Evolutionary conservation across 768 basidiomycete species (phyloP), one percentile per base, ranked within the genome.

Genomic region (Russula sp.): DNA sequence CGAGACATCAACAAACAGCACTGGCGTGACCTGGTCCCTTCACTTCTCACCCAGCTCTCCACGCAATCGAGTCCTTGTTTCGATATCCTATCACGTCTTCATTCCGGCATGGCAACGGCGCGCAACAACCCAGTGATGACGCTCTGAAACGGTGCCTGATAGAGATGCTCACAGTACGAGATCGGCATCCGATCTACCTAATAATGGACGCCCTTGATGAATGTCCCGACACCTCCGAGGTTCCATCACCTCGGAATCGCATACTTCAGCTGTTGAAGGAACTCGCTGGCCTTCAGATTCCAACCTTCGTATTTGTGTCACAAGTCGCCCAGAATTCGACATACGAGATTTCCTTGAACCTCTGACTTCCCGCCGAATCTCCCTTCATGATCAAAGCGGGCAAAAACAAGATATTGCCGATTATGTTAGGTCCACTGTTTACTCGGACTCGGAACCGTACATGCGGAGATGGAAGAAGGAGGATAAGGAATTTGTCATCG

Each of bases 1-100:
- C 30, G 44, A 13, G 24, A 62, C 28, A 24, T 18, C 2, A 6
- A 32, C 3, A 62, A 48, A 16, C 62, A 63, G 28, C 36, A 24
- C 5, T 28, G 44, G 28, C 20, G 13, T 24, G 38, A 57, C 30
- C 20, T 63, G 3, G 10, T 63, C n/a, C 32, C 38, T 13, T 63
- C 62, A 2, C 26, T 63, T 24, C 49, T 57, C 22, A 50, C 49
- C 24, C 62, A 63, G n/a, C 32, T 63, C 2, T 56, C 54, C 11
- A 7, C n/a, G 7, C 30, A 11, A 10, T 63, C 57, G 4, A 7
- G 7, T 7, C 3, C 46, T 6, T 28, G 48, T 42, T 53, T 24
- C 13, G 22, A 57, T 14, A 42, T 59, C 1, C 54, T 63, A 6
- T 44, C 36, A 30, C 34, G n/a, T 13, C 24, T 59, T 5, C 49